These are phyloP conservation scores for Stagonosporopsis cucurbitacearum DNA, from an alignment of 2,329 filamentous ascomycete genomes.

Conservation along the genomic window DNA sequence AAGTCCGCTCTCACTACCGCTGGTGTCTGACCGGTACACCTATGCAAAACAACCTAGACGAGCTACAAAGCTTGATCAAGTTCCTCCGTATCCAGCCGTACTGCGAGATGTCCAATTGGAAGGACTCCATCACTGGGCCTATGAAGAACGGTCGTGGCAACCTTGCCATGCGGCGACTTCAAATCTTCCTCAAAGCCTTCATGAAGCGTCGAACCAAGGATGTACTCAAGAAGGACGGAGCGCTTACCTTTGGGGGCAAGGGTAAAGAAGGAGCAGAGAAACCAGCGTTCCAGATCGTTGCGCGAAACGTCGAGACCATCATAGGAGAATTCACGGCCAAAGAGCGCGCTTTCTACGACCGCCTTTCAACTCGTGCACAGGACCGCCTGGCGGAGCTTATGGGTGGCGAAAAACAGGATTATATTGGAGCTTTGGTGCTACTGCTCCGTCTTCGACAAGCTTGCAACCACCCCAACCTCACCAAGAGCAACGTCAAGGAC, in stretches of 20 bases:
- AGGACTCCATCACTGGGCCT: conserved; percentile 85
- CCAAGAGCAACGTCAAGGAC: conserved; percentile 82
- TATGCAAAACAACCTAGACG: conserved; percentile 97
- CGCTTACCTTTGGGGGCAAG: conserved; percentile 78
- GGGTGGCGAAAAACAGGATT: conserved; percentile 78
- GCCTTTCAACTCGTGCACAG: conserved; percentile 83
- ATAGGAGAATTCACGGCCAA: conserved; percentile 77
- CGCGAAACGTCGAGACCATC: conserved; percentile 84
- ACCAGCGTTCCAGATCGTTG: conserved; percentile 85
- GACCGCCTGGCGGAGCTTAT: conserved; percentile 89
- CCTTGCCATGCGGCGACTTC: conserved; percentile 84
- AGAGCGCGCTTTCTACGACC: conserved; percentile 85
- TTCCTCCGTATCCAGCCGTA: conserved; percentile 94
- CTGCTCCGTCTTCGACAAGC: conserved; percentile 90
- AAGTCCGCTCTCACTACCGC: conserved; percentile 81
- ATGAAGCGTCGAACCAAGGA: conserved; percentile 99
- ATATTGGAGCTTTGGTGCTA: conserved; percentile 90
- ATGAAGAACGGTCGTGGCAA: conserved; percentile 90
- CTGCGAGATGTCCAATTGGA: conserved; percentile 85
- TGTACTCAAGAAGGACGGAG: conserved; percentile 87
- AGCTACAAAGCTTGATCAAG: conserved; percentile 89
- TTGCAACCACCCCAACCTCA: conserved; percentile 91
- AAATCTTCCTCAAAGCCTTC: conserved; percentile 85
- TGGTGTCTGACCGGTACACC: conserved; percentile 98
- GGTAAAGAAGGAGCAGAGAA: conserved; percentile 61